Evolutionary conservation across 2,329 filamentous ascomycete genomes (phyloP), one percentile per base, ranked within the genome.

Genomic region (Colletotrichum siamense): DNA sequence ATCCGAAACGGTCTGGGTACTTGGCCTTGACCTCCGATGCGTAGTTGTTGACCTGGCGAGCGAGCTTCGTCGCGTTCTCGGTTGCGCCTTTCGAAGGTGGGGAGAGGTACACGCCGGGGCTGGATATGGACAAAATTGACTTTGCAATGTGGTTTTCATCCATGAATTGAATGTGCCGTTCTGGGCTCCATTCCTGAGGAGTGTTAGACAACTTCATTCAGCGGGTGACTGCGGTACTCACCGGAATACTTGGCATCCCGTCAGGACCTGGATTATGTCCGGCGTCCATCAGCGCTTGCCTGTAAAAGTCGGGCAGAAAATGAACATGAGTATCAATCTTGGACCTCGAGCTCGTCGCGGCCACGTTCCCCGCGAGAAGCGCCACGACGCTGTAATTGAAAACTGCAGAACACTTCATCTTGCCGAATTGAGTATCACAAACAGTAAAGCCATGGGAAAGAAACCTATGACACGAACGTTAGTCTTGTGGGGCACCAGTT

Each of bases 1-100:
- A 91, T 1, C 88, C 88, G 70, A 92, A 79, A 8, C 74, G 69
- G 10, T 77, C 61, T 4, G 81, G 79, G 28, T 81, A 44, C 24
- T n/a, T 28, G 18, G 52, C 69, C 7, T 80, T 80, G 3, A 81
- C n/a, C 4, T 65, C 32, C 1, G 80, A 77, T 8, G 74, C 80
- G 22, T 79, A 80, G 28, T 77, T 39, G 59, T 81, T 81, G 30
- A 79, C 75, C 28, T 66, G 30, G 3, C 80, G 79, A 5, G 80
- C 78, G 1, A 81, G 65, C 12, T 30, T 63, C 6, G 75, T 95
- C 5, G 79, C 80, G 15, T 77, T 77, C 10, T 62, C 36, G 2
- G 80, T 81, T 12, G 80, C 78, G 1, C 28, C 24, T 22, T 49
- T 73, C 5, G 80, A 81, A 8, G 80, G 80, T 12, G 78, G 69